A percentile compares a stretch with the other conserved stretches of the same genome.
Conservation (phyloP, 768 basidiomycete species). For the Suillus placidus region DNA sequence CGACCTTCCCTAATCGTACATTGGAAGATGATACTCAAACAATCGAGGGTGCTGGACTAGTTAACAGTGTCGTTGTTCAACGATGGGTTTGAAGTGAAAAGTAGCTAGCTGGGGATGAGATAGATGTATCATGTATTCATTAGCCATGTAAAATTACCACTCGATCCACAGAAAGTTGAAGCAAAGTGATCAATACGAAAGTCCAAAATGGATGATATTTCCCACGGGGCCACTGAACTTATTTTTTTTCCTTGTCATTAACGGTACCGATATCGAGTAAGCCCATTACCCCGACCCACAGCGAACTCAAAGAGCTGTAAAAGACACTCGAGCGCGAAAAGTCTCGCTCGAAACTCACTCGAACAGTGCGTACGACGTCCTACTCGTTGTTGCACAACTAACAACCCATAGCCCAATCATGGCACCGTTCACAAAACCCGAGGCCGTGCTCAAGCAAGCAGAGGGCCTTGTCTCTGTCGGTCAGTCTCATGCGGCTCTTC, state of each 20-base stretch:
- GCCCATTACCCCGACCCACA: slow-evolving; percentile 8
- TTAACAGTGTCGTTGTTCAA: slow-evolving; percentile 86
- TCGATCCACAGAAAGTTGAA: not conserved
- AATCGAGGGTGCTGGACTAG: slow-evolving; percentile 70
- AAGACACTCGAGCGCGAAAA: not conserved
- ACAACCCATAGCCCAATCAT: slow-evolving; percentile 42
- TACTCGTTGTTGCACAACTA: not conserved
- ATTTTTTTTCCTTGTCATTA: slow-evolving; percentile 15
- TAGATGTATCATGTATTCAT: slow-evolving; percentile 8
- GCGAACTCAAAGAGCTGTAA: slow-evolving; percentile 6
- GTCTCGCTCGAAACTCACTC: not conserved
- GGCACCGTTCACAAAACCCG: slow-evolving; percentile 90
- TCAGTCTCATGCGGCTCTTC: slow-evolving; percentile 87
- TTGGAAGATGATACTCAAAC: slow-evolving; percentile 68
- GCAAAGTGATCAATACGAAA: not conserved
- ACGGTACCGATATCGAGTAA: slow-evolving; percentile 5
- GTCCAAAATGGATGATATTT: not conserved
- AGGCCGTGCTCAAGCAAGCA: slow-evolving; percentile 90
- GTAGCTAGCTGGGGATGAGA: not conserved
- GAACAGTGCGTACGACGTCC: not conserved
- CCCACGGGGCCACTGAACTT: slow-evolving; percentile 12
- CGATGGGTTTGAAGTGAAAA: slow-evolving; percentile 54
- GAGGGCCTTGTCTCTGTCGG: slow-evolving; percentile 92
- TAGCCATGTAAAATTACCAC: slow-evolving; percentile 4
- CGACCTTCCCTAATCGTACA: slow-evolving; percentile 83